A percentile compares a stretch with the other conserved stretches of the same genome.
phyloP scores from a whole-genome alignment of 805 yeast species.

The Ogataea ramenticola region DNA sequence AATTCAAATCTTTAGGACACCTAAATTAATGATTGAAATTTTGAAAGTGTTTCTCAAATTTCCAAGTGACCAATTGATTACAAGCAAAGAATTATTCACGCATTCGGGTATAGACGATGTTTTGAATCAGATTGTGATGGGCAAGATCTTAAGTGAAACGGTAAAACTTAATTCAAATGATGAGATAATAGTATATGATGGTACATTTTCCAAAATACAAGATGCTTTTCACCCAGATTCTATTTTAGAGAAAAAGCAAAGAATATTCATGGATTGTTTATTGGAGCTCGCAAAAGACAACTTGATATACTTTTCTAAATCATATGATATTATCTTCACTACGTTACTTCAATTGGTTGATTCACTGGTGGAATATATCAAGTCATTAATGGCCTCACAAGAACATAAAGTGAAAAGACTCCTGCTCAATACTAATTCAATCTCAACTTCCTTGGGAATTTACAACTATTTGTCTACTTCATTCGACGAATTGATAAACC shows the following conservation, averaged over 20 bases:
- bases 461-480: neutral
- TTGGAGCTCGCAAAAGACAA: constrained; percentile 13
- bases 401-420: neutral
- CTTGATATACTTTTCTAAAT: constrained; percentile 16
- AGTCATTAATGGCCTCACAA: neutral
- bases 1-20: neutral
- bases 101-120: constrained; percentile 7
- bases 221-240: constrained; percentile 5
- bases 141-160: constrained; percentile 8
- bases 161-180: constrained; percentile 7
- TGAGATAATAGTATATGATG: neutral
- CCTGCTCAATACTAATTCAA: neutral
- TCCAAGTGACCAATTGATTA: constrained; percentile 8
- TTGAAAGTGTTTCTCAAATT: constrained; percentile 15
- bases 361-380: neutral
- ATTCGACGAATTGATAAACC: neutral
- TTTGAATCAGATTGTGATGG: constrained; percentile 10
- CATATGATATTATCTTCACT: constrained; percentile 12
- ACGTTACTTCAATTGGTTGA: neutral
- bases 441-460: neutral
- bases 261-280: constrained; percentile 21
- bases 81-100: constrained; percentile 9
- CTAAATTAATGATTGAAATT: constrained; percentile 10
- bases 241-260: constrained; percentile 7
- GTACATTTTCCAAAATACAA: neutral